These are phyloP conservation scores for Inga leiocalycina DNA, from an alignment of 306 rosid species.

Conservation along the genomic window DNA sequence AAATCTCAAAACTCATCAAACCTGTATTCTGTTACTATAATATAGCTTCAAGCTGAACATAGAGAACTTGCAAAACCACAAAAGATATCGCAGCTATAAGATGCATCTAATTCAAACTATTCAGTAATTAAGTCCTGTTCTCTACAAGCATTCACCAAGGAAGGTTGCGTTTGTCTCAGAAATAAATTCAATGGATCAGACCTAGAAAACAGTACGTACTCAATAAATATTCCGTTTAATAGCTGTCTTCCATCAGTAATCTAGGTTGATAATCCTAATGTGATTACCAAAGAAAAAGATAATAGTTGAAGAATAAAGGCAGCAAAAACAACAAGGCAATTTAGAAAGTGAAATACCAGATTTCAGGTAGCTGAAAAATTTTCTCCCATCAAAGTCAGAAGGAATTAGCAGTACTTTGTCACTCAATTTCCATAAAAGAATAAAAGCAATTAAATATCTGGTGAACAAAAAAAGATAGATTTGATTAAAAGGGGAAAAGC, in stretches of 20 bases:
- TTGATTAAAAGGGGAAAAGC: constrained; percentile 36
- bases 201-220: constrained; percentile 5
- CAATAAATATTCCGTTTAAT: not conserved
- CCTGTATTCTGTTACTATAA: constrained; percentile 16
- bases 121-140: constrained; percentile 7
- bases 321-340: constrained; percentile 22
- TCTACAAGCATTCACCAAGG: not conserved
- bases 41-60: constrained; percentile 6
- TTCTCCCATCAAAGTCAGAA: constrained; percentile 63
- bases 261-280: constrained; percentile 17
- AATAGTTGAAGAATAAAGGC: constrained; percentile 20
- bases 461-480: constrained; percentile 32
- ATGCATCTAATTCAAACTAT: constrained; percentile 4
- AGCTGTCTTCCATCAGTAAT: not conserved
- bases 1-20: constrained; percentile 12
- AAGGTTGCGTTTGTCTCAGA: not conserved
- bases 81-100: constrained; percentile 4
- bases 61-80: constrained; percentile 27
- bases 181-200: constrained; percentile 5
- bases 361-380: constrained; percentile 68
- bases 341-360: constrained; percentile 61
- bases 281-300: not conserved
- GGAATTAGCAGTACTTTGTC: constrained; percentile 62
- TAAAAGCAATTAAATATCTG: constrained; percentile 82
- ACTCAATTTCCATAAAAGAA: constrained; percentile 84